Evolutionary conservation across 2,329 filamentous ascomycete genomes (phyloP).

Genomic region (Domatiomyces globalis): DNA sequence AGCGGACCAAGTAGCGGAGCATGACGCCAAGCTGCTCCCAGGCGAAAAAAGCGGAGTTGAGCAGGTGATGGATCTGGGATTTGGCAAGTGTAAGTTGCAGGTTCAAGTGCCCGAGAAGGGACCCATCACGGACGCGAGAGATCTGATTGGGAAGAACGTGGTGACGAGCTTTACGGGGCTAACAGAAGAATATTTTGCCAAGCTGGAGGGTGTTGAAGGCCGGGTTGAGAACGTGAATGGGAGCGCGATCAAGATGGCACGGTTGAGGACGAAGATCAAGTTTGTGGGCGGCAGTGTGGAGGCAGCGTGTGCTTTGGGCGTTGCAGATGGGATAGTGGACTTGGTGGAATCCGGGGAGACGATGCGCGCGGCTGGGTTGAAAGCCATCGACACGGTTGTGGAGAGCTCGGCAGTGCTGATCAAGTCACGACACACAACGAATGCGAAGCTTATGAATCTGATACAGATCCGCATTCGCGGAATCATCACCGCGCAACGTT

Average conservation of each 20-base stretch:
- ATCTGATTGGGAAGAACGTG: conserved; percentile 82
- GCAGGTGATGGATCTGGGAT: conserved; percentile 78
- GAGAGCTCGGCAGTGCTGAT: conserved; percentile 80
- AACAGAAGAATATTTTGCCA: conserved; percentile 67
- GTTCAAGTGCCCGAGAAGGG: conserved; percentile 94
- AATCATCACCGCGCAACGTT: conserved; percentile 89
- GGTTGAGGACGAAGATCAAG: conserved; percentile 74
- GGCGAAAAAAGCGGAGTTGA: conserved; percentile 49
- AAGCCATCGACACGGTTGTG: conserved; percentile 86
- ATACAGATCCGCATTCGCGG: conserved; percentile 78
- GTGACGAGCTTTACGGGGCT: conserved; percentile 90
- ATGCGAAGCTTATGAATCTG: conserved; percentile 65
- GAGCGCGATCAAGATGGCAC: conserved; percentile 28
- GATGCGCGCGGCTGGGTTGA: conserved; percentile 88
- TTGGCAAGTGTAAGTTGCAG: conserved; percentile 82
- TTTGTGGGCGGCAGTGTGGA: conserved; percentile 95
- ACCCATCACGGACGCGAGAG: conserved; percentile 49
- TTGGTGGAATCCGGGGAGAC: conserved; percentile 97
- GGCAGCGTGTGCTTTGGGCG: conserved; percentile 85
- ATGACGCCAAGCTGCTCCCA: conserved; percentile 46
- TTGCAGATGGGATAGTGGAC: conserved; percentile 94
- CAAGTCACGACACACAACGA: conserved; percentile 71
- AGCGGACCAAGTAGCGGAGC: conserved; percentile 79
- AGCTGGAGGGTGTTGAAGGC: conserved; percentile 45
- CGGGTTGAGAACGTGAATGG: conserved; percentile 24